phyloP scores from a whole-genome alignment of 805 yeast species.

The Candida palmyrensis region DNA sequence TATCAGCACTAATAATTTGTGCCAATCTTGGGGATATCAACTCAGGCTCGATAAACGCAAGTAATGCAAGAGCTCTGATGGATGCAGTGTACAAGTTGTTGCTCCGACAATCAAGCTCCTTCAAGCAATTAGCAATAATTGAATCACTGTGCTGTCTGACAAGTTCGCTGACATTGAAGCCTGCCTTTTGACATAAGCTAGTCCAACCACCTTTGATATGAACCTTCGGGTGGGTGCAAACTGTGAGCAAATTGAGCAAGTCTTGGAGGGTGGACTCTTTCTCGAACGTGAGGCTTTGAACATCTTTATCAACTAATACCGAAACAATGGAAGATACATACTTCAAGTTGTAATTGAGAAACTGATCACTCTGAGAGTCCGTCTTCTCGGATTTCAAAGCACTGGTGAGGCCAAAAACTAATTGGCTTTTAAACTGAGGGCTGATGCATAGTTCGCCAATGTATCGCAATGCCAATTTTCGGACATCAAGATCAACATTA shows the following conservation, averaged over 20 bases:
- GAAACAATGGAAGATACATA: too few relatives aligned
- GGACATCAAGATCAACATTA: constrained; percentile 25
- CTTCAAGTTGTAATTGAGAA: too few relatives aligned
- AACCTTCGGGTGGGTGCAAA: constrained; percentile 1
- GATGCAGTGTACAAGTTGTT: constrained; percentile 50
- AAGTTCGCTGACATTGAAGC: constrained; percentile 58
- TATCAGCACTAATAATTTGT: constrained; percentile 36
- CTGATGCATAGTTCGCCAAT: constrained; percentile 8
- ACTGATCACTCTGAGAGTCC: too few relatives aligned
- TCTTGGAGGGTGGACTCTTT: too few relatives aligned
- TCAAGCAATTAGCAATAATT: constrained; percentile 15
- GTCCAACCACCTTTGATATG: constrained; percentile 65
- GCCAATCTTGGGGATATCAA: constrained; percentile 48
- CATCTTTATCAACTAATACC: too few relatives aligned
- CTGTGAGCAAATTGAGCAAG: too few relatives aligned
- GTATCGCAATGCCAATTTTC: constrained; percentile 19
- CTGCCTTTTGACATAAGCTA: constrained; percentile 52
- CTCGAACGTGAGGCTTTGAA: too few relatives aligned
- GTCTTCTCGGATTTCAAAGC: too few relatives aligned
- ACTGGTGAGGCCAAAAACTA: too few relatives aligned
- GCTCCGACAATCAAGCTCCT: constrained; percentile 21
- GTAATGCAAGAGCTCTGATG: constrained; percentile 40
- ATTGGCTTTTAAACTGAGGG: too few relatives aligned
- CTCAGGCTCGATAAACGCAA: constrained; percentile 58
- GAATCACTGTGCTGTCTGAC: constrained; percentile 25